Evolutionary conservation across 108 stramenopile species (phyloP), one percentile per base, ranked within the genome.

Genomic region (Nitzschia sp.): DNA sequence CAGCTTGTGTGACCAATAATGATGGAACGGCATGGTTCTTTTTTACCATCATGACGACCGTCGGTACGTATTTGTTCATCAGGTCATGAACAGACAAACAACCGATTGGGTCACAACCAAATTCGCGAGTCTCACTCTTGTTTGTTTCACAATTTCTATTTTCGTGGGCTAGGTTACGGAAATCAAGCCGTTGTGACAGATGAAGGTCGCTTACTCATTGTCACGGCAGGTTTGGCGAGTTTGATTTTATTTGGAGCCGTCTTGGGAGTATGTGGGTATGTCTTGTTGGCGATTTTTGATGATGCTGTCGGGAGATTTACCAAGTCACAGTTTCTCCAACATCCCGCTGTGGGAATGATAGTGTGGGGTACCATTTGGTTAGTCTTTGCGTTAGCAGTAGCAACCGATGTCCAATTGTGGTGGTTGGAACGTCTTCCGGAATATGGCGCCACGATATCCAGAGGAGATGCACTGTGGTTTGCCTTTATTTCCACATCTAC

Each of bases 41-140:
- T 72, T 82, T 87, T 29, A 81, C 78, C 30, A 34, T 86, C 23
- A 80, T 82, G 81, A 79, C 85, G 3, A 81, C 82, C 13, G 76
- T 87, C 26, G 64, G 64, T 65, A 65, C 11, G 64, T 65, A 11
- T 9, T 13, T 9, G 38, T 42, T 9, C 38, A 42, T 42, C 9
- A 13, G 13, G 9, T 42, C 9, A 6, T 42, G 38, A 42, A 42
- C 38, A 9, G 38, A 6, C 13, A 6, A 42, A 13, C 38, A 42
- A 42, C 38, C n/a, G n/a, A n/a, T n/a, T n/a, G n/a, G n/a, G n/a
- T n/a, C n/a, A n/a, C n/a, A n/a, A 42, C 6, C 38, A 42, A 42
- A 42, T 13, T 42, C 38, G 38, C 38, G n/a, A n/a, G n/a, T 42
- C 38, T 9, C 38, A 42, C 38, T 42, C 38, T 13, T 42, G 13